Evolutionary conservation across 352 stramenopile genomes (phyloP), one percentile per base, ranked within the genome.

Genomic region (Phytopythium helicoides): DNA sequence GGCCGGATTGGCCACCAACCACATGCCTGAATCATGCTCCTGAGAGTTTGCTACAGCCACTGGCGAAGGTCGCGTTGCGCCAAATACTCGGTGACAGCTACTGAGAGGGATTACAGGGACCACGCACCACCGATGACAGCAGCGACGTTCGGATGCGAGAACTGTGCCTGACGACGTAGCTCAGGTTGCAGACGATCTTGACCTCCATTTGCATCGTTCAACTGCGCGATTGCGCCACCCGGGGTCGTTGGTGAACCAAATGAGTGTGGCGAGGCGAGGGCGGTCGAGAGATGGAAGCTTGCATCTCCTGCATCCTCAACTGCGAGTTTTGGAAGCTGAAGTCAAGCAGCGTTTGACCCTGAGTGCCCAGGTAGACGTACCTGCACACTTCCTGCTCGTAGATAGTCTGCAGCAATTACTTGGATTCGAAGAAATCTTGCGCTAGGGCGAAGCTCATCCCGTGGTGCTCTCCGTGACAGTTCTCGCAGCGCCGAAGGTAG

Each of bases 51-150:
- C 60, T 85, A 75, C 47, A 92, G 73, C 66, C 74, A 83, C n/a
- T 84, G 76, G 1, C 81, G 74, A 23, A 92, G 60, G 44, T 92
- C 76, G 10, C 81, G 78, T 58, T 76, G 62, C 21, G 71, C 51
- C 78, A 90, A 83, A 60, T 88, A 90, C 68, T 90, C 77, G 9
- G 76, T 89, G 25, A 92, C 58, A n/a, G 73, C 76, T 3, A 83
- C 61, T 16, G 90, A 34, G 38, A 89, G 72, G 10, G 76, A 84
- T 37, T 87, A 64, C 12, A 62, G 64, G 19, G 79, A 88, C 82
- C 79, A 91, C 14, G 77, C 69, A 11, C 90, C 80, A 23, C 83
- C 80, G 21, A 87, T 64, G 49, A 89, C 91, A 12, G 68, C 46
- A 42, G 79, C 74, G 18, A 93, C 67, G 52, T 84, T 82, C 14